phyloP scores from a whole-genome alignment of 306 rosid species.

The Malus domestica region ASM211411v1 NC_041791.1:34589501-34590000 shows the following conservation, averaged over 20 bases:
- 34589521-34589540: conserved; percentile 24
- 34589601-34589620: conserved; percentile 24
- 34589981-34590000: conserved; percentile 49
- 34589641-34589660: conserved; percentile 1
- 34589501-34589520: conserved; percentile 56
- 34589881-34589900: conserved; percentile 50
- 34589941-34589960: neutral
- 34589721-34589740: neutral
- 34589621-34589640: conserved; percentile 18
- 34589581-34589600: conserved; percentile 44
- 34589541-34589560: conserved; percentile 26
- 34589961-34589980: conserved; percentile 3
- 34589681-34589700: neutral
- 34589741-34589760: conserved; percentile 36
- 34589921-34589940: conserved; percentile 15
- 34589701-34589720: neutral
- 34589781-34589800: conserved; percentile 24
- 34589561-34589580: conserved; percentile 23
- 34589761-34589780: conserved; percentile 36
- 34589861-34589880: conserved; percentile 62
- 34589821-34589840: conserved; percentile 58
- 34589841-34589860: conserved; percentile 39
- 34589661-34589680: neutral
- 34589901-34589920: conserved; percentile 23
- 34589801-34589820: conserved; percentile 27